phyloP scores from a whole-genome alignment of 768 basidiomycete species.

The Podaxis mareebaensis region DNA sequence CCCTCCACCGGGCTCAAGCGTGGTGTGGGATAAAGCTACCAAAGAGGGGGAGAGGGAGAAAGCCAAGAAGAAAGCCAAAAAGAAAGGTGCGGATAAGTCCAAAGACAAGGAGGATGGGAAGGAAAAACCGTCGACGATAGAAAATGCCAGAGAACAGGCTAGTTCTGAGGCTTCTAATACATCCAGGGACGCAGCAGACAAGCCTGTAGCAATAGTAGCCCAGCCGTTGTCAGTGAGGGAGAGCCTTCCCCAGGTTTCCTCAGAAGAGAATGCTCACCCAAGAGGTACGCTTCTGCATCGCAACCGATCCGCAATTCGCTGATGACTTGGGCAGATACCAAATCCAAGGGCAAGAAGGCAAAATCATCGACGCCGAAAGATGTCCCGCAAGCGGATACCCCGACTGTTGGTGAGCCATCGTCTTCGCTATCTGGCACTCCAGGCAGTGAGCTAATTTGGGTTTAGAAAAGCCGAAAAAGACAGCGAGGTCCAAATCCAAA shows the following conservation, averaged over 20 bases:
- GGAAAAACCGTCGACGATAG: conserved; percentile 12
- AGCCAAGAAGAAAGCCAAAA: conserved; percentile 17
- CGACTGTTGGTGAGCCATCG: not conserved
- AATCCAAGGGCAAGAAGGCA: not conserved
- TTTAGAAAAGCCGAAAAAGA: conserved; percentile 1
- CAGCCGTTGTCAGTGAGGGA: not conserved
- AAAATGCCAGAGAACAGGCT: not conserved
- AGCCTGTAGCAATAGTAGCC: not conserved
- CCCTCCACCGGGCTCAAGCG: not conserved
- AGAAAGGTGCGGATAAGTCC: conserved; percentile 19
- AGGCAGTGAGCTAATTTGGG: not conserved
- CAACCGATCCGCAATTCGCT: not conserved
- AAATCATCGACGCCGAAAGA: not conserved
- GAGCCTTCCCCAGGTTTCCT: too few relatives aligned
- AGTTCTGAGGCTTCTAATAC: not conserved
- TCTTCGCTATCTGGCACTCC: not conserved
- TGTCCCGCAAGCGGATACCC: not conserved
- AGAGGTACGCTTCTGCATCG: not conserved
- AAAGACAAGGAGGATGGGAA: conserved; percentile 11
- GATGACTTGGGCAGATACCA: not conserved
- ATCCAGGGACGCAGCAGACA: not conserved
- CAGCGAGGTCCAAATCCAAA: conserved; percentile 5
- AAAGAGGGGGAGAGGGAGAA: conserved; percentile 6
- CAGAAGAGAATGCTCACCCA: not conserved
- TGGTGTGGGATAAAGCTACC: conserved; percentile 15